phyloP scores from a whole-genome alignment of 73 alveolate species.

The Tetrahymena malaccensis region DNA sequence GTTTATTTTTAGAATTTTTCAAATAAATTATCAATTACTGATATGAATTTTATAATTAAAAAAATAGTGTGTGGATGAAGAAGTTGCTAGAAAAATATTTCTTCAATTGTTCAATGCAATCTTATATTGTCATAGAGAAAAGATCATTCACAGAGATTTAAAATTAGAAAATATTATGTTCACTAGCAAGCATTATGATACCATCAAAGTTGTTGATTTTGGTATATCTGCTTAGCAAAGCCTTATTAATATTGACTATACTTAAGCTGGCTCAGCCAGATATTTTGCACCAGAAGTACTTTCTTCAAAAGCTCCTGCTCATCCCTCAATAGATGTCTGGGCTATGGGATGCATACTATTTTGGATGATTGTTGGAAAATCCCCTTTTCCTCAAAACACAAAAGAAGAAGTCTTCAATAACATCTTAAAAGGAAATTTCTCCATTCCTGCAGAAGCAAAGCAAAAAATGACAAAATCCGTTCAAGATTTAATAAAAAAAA shows the following conservation, averaged over 20 bases:
- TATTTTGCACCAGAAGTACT: constrained; percentile 6
- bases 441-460: background rate
- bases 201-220: constrained; percentile 33
- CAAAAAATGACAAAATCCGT: background rate
- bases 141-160: constrained; percentile 24
- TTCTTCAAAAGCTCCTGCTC: background rate
- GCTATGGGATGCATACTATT: constrained; percentile 1
- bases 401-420: background rate
- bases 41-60: background rate
- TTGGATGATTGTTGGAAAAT: constrained; percentile 5
- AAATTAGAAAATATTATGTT: constrained; percentile 31
- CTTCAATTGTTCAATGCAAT: constrained; percentile 21
- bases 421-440: background rate
- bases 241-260: background rate
- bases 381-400: background rate
- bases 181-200: background rate
- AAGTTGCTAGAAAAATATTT: constrained; percentile 41
- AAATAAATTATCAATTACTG: too few species aligned
- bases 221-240: background rate
- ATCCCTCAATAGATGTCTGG: background rate
- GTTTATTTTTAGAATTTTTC: too few species aligned
- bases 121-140: constrained; percentile 19
- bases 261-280: constrained; percentile 5
- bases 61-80: background rate
- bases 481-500: background rate